Evolutionary conservation across 1,284 basidiomycete genomes (phyloP).

Genomic region (Boletus sp.): DNA sequence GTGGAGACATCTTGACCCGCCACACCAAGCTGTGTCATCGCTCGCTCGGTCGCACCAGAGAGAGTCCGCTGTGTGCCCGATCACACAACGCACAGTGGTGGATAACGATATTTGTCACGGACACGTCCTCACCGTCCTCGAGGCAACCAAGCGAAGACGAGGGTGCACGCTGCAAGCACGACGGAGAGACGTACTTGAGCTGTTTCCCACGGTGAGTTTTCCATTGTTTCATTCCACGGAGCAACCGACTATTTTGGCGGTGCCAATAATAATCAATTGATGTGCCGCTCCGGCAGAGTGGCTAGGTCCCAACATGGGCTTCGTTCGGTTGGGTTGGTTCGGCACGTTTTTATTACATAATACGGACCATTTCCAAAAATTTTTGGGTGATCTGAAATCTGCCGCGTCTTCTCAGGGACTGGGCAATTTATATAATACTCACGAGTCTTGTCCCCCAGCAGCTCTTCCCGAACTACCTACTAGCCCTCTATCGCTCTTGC

Average conservation of each 20-base stretch:
- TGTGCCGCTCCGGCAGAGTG: conserved; percentile 20
- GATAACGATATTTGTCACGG: conserved; percentile 19
- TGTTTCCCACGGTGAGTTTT: conserved; percentile 34
- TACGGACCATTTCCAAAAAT: conserved; percentile 4
- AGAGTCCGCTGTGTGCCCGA: conserved; percentile 19
- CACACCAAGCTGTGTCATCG: conserved; percentile 16
- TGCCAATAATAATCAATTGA: conserved; percentile 26
- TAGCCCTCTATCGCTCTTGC: conserved; percentile 5
- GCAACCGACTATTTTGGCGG: conserved; percentile 24
- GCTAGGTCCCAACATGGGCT: conserved; percentile 25
- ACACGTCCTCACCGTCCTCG: conserved; percentile 30
- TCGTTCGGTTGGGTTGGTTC: conserved; percentile 22
- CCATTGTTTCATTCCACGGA: conserved; percentile 27
- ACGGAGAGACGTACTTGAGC: conserved; percentile 8
- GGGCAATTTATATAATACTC: conserved; percentile 28
- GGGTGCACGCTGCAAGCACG: conserved; percentile 11
- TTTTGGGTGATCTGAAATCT: conserved; percentile 18
- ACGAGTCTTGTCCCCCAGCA: conserved; percentile 3
- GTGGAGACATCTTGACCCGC: too few relatives aligned
- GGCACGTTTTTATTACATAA: conserved; percentile 29
- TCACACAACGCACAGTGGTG: conserved; percentile 16
- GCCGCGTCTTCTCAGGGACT: conserved; percentile 27
- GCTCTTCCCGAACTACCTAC: conserved; percentile 16
- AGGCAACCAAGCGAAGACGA: conserved; percentile 32
- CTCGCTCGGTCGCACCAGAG: conserved; percentile 10